phyloP scores from a whole-genome alignment of 176 grass and related monocot species.

The Oropetium thomaeum region DNA sequence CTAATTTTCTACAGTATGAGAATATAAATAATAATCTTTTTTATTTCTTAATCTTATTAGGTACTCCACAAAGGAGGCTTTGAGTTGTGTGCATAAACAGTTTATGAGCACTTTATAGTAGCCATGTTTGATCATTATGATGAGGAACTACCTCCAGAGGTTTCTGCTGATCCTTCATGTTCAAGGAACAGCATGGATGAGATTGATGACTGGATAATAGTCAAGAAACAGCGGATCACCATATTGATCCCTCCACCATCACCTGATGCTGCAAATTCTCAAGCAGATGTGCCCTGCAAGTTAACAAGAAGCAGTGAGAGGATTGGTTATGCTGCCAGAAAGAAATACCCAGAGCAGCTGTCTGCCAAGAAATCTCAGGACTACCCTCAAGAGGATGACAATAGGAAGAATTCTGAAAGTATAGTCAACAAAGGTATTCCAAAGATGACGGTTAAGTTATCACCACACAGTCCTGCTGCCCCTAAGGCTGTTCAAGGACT shows the following conservation, averaged over 20 bases:
- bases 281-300: slow-evolving; percentile 3
- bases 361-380: slow-evolving; percentile 10
- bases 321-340: slow-evolving; percentile 23
- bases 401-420: slow-evolving; percentile 12
- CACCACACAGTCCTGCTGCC: not conserved
- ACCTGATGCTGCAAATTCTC: slow-evolving; percentile 21
- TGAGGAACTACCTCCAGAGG: slow-evolving; percentile 8
- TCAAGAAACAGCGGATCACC: slow-evolving; percentile 52
- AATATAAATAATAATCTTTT: not conserved
- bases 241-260: slow-evolving; percentile 45
- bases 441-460: slow-evolving; percentile 1
- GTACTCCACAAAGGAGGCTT: not conserved
- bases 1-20: not conserved
- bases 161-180: slow-evolving; percentile 2
- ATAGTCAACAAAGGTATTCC: slow-evolving; percentile 6
- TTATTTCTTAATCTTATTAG: slow-evolving; percentile 25
- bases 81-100: not conserved
- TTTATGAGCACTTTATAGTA: not conserved
- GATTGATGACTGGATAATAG: slow-evolving; percentile 53
- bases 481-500: slow-evolving; percentile 19
- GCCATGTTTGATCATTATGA: slow-evolving; percentile 10
- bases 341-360: slow-evolving; percentile 29
- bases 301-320: slow-evolving; percentile 19
- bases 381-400: not conserved
- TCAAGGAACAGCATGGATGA: slow-evolving; percentile 19